These are phyloP conservation scores for Suhomyces maxii DNA, from an alignment of 1,139 yeast genomes.

Conservation along the genomic window DNA sequence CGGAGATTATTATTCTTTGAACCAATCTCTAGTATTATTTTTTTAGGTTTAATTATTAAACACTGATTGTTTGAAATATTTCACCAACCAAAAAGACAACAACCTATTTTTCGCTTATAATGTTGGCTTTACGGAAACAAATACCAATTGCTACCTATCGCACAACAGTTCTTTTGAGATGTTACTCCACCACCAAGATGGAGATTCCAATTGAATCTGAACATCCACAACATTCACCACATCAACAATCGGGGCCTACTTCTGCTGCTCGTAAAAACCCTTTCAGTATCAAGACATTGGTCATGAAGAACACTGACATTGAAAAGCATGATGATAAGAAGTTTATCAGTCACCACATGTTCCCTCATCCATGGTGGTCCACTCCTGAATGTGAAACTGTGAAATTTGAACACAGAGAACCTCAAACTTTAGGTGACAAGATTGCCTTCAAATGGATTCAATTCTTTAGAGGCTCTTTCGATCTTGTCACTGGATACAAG, in stretches of 20 bases:
- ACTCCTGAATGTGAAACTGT: constrained; percentile 49
- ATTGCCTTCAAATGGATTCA: constrained; percentile 51
- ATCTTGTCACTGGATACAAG: constrained; percentile 64
- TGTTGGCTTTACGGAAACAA: not conserved
- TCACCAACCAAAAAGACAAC: not conserved
- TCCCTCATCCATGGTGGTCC: constrained; percentile 57
- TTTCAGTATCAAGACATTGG: constrained; percentile 31
- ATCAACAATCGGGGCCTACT: not conserved
- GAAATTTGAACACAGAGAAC: constrained; percentile 53
- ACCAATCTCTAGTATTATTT: too few relatives aligned
- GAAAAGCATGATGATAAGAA: constrained; percentile 28
- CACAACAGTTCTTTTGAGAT: not conserved
- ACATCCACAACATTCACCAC: too few relatives aligned
- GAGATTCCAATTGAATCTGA: not conserved
- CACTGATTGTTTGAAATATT: too few relatives aligned
- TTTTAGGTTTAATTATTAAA: too few relatives aligned
- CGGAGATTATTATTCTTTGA: too few relatives aligned
- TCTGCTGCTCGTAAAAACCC: not conserved
- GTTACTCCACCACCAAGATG: not conserved
- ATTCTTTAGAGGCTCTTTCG: constrained; percentile 52
- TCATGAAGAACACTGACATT: constrained; percentile 25
- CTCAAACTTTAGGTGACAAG: constrained; percentile 49
- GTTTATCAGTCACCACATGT: constrained; percentile 47
- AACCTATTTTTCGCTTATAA: not conserved
- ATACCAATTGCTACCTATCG: not conserved